phyloP scores from a whole-genome alignment of 2,329 filamentous ascomycete species.

The Aspergillus japonicus region DNA sequence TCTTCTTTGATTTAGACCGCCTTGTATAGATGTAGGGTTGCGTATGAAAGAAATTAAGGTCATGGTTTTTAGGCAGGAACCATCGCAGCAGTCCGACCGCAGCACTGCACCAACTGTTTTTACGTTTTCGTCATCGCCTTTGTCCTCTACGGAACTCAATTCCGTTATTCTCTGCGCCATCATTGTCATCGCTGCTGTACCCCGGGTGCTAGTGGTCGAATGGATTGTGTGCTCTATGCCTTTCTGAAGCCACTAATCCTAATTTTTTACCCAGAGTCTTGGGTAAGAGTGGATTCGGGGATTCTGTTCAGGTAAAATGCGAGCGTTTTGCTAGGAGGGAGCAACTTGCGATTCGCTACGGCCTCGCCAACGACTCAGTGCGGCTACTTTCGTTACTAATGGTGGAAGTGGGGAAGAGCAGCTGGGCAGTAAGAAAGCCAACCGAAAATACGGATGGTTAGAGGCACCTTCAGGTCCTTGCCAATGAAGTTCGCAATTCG shows the following conservation, averaged over 20 bases:
- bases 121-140: slow-evolving; percentile 1
- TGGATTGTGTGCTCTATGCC: slow-evolving; percentile 3
- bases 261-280: neutral
- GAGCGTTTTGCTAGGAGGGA: neutral
- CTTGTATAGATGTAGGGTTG: neutral
- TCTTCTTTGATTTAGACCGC: neutral
- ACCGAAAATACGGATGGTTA: neutral
- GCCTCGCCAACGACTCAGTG: neutral
- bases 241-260: neutral
- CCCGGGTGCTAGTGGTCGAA: neutral
- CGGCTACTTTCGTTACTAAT: neutral
- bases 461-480: neutral
- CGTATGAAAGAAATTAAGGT: neutral
- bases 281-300: neutral
- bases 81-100: too few relatives aligned
- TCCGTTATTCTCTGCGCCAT: neutral
- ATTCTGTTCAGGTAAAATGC: neutral
- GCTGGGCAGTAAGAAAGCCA: neutral
- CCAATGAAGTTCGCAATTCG: neutral
- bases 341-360: neutral
- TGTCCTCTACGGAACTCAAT: slow-evolving; percentile 1
- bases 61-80: neutral
- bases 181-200: slow-evolving; percentile 1
- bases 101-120: neutral
- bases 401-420: neutral